Percentiles rank a stretch among this genome's conserved stretches.
Conservation (phyloP, 768 basidiomycete genomes). For the Strobilomyces echinocephalus region DNA sequence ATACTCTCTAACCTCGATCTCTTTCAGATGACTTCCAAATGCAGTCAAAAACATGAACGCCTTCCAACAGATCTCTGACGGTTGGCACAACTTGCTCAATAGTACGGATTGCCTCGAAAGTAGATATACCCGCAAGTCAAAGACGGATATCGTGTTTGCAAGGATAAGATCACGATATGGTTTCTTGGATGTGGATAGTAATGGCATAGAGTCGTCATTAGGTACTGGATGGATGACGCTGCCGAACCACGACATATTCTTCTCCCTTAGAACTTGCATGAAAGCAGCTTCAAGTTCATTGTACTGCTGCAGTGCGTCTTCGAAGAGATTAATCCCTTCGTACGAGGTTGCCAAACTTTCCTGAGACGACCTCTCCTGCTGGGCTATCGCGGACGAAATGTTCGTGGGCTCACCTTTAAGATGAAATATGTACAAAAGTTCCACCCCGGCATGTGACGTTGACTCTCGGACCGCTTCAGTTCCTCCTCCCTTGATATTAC, state of each 20-base stretch:
- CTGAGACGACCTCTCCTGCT: constrained; percentile 37
- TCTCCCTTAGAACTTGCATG: constrained; percentile 65
- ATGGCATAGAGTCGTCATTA: constrained; percentile 74
- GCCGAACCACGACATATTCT: constrained; percentile 90
- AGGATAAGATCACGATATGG: constrained; percentile 87
- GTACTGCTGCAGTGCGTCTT: constrained; percentile 86
- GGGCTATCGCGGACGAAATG: neutral
- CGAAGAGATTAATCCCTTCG: constrained; percentile 82
- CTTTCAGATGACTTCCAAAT: constrained; percentile 72
- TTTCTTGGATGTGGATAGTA: constrained; percentile 76
- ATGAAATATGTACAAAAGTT: constrained; percentile 98
- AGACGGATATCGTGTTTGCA: constrained; percentile 84
- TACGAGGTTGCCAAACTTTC: constrained; percentile 92
- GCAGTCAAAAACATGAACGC: constrained; percentile 69
- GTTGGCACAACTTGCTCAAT: constrained; percentile 61
- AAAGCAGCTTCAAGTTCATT: constrained; percentile 89
- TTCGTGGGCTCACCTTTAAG: constrained; percentile 64
- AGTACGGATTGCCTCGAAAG: constrained; percentile 81
- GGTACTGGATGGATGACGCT: constrained; percentile 65
- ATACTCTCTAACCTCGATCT: constrained; percentile 55
- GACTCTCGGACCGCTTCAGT: constrained; percentile 81
- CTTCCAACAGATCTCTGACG: constrained; percentile 69
- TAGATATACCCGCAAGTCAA: constrained; percentile 90
- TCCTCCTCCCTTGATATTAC: constrained; percentile 84
- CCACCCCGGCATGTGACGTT: constrained; percentile 94